Percentiles rank a stretch among this genome's conserved stretches.
phyloP scores from a whole-genome alignment of 306 rosid genomes.

The Fagus crenata region DNA sequence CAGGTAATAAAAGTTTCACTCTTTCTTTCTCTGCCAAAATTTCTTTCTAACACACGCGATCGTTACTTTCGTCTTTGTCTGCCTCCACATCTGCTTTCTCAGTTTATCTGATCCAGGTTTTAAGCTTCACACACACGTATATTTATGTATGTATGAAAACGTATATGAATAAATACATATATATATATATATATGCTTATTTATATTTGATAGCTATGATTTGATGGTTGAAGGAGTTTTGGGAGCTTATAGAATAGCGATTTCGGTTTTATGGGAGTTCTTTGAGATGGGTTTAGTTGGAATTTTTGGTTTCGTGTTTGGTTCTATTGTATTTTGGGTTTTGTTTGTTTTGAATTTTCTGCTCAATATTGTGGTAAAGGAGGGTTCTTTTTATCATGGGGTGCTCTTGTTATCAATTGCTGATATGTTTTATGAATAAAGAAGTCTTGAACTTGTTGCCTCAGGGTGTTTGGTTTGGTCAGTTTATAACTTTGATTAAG shows the following conservation, averaged over 20 bases:
- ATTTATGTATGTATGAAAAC: too few species aligned
- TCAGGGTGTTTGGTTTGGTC: neutral
- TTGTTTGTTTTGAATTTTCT: neutral
- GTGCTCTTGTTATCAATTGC: conserved; percentile 1
- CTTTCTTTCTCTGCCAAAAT: conserved; percentile 15
- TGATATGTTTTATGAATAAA: neutral
- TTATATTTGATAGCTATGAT: neutral
- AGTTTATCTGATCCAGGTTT: conserved; percentile 10
- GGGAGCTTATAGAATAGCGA: neutral
- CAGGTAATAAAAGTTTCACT: neutral
- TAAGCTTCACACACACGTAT: neutral
- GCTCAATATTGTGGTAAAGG: neutral
- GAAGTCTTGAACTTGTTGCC: neutral
- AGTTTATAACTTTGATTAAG: neutral
- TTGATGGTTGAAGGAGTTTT: conserved; percentile 6
- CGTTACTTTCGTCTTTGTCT: neutral
- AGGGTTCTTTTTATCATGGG: neutral
- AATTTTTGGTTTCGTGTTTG: neutral
- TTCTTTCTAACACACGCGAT: conserved; percentile 3
- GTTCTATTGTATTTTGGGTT: neutral
- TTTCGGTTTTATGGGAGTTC: conserved; percentile 1
- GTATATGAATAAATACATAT: too few species aligned
- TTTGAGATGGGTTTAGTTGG: neutral
- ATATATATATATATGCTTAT: too few species aligned
- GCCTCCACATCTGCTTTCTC: neutral